A percentile compares a stretch with the other conserved stretches of the same genome.
phyloP scores from a whole-genome alignment of 352 stramenopile genomes.

The Thalassiosira hispida region DNA sequence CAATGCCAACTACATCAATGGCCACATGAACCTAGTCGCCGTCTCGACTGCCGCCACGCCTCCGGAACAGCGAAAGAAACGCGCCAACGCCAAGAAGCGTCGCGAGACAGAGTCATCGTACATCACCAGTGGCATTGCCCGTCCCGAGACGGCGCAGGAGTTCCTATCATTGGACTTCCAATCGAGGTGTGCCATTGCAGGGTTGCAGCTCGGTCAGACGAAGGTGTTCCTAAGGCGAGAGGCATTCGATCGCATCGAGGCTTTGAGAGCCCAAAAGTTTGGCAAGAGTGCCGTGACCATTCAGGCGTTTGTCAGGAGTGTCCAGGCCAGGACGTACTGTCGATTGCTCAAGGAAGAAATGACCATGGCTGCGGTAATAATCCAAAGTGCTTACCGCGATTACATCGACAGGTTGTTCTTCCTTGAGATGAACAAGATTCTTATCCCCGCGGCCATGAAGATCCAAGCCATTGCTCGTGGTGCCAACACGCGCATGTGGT shows the following conservation, averaged over 20 bases:
- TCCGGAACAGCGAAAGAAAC: slow-evolving; percentile 50
- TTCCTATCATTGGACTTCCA: slow-evolving; percentile 75
- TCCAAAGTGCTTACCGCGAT: slow-evolving; percentile 67
- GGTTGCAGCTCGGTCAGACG: slow-evolving; percentile 86
- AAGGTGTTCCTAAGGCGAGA: slow-evolving; percentile 83
- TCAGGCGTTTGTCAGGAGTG: slow-evolving; percentile 68
- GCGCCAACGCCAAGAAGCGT: slow-evolving; percentile 34
- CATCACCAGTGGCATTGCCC: slow-evolving; percentile 44
- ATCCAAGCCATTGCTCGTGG: slow-evolving; percentile 73
- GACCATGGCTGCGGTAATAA: slow-evolving; percentile 41
- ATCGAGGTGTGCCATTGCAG: slow-evolving; percentile 74
- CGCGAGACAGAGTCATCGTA: slow-evolving; percentile 29
- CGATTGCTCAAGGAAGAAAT: slow-evolving; percentile 26
- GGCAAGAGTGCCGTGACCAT: slow-evolving; percentile 61
- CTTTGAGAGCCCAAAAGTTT: slow-evolving; percentile 68
- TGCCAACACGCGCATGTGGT: slow-evolving; percentile 49
- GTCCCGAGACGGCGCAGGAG: slow-evolving; percentile 58
- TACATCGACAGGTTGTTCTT: slow-evolving; percentile 44
- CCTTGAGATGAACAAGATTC: slow-evolving; percentile 51
- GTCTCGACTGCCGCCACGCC: slow-evolving; percentile 66
- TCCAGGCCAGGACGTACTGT: slow-evolving; percentile 53
- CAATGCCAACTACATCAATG: slow-evolving; percentile 39
- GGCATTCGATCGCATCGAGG: slow-evolving; percentile 81
- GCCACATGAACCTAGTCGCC: slow-evolving; percentile 45
- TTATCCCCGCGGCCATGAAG: slow-evolving; percentile 49